Percentiles rank a stretch among this genome's conserved stretches.
Conservation (phyloP, 345 rosid genomes). For the Sisymbrium irio region DNA sequence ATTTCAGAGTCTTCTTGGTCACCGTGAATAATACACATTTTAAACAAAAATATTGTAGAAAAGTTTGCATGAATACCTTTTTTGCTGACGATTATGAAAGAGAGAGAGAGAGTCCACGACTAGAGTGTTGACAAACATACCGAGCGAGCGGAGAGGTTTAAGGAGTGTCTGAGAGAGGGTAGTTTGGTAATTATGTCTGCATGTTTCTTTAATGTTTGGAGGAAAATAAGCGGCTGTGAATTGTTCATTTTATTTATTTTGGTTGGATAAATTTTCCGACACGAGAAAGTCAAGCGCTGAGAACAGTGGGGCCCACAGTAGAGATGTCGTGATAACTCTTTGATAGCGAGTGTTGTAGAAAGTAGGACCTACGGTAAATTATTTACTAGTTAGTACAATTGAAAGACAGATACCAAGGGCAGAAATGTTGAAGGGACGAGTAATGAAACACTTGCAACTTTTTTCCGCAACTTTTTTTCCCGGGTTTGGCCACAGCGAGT, state of each 20-base stretch:
- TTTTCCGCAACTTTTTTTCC: background rate
- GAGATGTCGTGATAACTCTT: constrained; percentile 4
- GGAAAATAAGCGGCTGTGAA: constrained; percentile 16
- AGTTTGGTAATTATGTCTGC: background rate
- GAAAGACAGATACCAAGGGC: background rate
- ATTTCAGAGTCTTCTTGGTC: constrained; percentile 15
- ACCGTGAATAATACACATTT: background rate
- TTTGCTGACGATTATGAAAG: background rate
- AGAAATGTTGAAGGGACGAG: background rate
- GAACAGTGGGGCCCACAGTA: background rate
- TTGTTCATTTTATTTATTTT: background rate
- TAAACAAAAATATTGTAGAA: background rate
- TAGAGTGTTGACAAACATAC: background rate
- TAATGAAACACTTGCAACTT: background rate
- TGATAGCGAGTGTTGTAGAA: background rate
- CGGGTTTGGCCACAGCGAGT: background rate
- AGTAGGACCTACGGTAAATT: background rate
- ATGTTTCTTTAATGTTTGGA: background rate
- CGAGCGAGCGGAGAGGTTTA: background rate
- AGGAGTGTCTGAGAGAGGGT: background rate
- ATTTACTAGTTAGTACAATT: background rate
- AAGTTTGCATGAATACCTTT: constrained; percentile 13
- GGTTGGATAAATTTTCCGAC: constrained; percentile 8
- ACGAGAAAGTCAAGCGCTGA: background rate
- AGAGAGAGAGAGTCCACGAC: background rate